Evolutionary conservation across 768 basidiomycete species (phyloP), one percentile per base, ranked within the genome.

Genomic region (Termitomyces sp.): DNA sequence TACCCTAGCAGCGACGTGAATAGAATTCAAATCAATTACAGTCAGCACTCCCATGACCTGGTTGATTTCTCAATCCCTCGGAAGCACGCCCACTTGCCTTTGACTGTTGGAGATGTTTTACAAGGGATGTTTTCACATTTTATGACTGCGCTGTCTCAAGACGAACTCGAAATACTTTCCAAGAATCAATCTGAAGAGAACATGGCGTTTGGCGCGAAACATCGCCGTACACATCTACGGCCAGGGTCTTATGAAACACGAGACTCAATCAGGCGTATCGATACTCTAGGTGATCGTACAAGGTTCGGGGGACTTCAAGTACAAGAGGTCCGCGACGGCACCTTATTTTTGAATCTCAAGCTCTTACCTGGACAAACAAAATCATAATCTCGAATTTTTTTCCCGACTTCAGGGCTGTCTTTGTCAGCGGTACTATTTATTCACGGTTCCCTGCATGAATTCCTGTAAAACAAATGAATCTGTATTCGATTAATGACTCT

Each of bases 81-180:
- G 8, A 39, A 13, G 18, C 1, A 1, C 18, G 4, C 9, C 18
- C 5, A 9, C 20, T 5, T 24, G 22, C 51, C 31, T 45, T 45
- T 57, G 20, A 47, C 56, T 18, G 51, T 57, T 22, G 33, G 31
- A 33, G 56, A 57, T 15, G 56, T 57, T 28, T 34, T 57, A 24
- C 18, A 16, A 13, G 56, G 4, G n/a, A 52, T 57, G 29, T 20
- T 0, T 8, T 7, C 16, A 16, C 44, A 57, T 16, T 45, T 57
- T 34, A 53, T 47, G 56, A 45, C 18, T 13, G 18, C 26, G 22
- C n/a, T 57, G 15, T 46, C 33, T 52, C 6, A n/a, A 10, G 44
- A 52, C 10, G 42, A 57, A 8, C 13, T 46, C 0, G 22, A 28
- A 16, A 15, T 5, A 16, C 42, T 46, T 12, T 44, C 44, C 2